Conservation (phyloP, 2,329 filamentous ascomycete genomes). For the Dothideomycetes sp. region DNA sequence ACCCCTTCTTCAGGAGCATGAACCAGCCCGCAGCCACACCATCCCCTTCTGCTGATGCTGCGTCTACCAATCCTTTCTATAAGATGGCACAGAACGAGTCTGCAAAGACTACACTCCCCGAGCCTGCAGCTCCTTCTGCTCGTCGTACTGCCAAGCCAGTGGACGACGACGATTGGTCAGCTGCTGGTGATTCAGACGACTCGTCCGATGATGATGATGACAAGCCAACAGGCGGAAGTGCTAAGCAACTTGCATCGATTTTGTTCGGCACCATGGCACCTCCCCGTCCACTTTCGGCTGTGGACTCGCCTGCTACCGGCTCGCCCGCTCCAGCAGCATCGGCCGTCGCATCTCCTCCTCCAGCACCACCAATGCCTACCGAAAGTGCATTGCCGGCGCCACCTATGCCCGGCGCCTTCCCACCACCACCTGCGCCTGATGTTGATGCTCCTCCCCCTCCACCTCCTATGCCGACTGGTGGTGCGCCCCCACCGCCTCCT, state of each 20-base stretch:
- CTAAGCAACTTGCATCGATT: constrained; percentile 87
- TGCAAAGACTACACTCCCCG: constrained; percentile 40
- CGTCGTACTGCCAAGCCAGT: constrained; percentile 47
- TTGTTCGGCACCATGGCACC: constrained; percentile 96
- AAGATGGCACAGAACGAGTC: constrained; percentile 60
- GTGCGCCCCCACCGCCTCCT: constrained; percentile 33
- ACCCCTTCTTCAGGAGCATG: constrained; percentile 90
- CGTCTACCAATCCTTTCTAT: constrained; percentile 93
- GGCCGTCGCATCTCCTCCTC: constrained; percentile 26
- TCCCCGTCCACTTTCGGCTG: constrained; percentile 75
- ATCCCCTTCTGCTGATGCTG: constrained; percentile 32
- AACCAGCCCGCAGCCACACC: constrained; percentile 46
- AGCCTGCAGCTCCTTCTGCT: constrained; percentile 36
- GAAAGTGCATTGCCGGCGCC: constrained; percentile 33
- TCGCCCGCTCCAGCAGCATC: constrained; percentile 37
- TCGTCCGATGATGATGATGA: constrained; percentile 64
- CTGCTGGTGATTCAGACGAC: constrained; percentile 62
- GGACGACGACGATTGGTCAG: constrained; percentile 74
- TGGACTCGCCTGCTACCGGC: constrained; percentile 43
- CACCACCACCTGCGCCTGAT: constrained; percentile 15
- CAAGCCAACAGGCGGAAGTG: constrained; percentile 68
- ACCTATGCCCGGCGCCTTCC: constrained; percentile 21
- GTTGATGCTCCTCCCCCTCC: constrained; percentile 36
- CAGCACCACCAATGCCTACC: constrained; percentile 30
- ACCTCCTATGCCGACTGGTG: constrained; percentile 40